These are phyloP conservation scores for Citrullus amarus DNA, from an alignment of 306 rosid genomes.

Conservation along the genomic window DNA sequence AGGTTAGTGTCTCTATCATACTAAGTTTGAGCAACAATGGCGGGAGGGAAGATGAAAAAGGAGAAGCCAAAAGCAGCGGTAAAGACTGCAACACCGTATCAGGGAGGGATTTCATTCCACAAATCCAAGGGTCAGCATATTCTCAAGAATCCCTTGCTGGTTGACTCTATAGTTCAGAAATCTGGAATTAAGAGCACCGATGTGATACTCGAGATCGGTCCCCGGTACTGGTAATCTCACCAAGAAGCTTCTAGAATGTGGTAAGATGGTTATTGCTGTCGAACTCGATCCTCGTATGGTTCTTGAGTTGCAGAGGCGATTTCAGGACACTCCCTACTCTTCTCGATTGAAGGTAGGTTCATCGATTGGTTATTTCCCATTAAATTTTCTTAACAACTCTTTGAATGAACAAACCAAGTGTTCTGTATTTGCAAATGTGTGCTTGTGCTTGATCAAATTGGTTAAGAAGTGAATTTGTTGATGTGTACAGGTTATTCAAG, in stretches of 20 bases:
- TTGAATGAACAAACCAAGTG: too few relatives aligned
- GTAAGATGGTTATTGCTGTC: conserved; percentile 67
- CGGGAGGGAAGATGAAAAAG: conserved; percentile 41
- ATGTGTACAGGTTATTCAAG: too few relatives aligned
- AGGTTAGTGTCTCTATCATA: too few relatives aligned
- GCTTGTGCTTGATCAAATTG: neutral
- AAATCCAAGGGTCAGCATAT: conserved; percentile 55
- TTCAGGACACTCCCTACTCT: conserved; percentile 63
- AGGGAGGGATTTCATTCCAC: conserved; percentile 47
- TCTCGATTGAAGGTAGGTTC: conserved; percentile 45
- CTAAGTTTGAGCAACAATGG: conserved; percentile 17
- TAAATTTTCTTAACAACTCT: too few relatives aligned
- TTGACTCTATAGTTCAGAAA: conserved; percentile 39
- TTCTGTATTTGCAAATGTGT: too few relatives aligned
- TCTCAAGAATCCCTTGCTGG: conserved; percentile 37
- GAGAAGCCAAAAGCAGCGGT: conserved; percentile 26
- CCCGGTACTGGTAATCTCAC: conserved; percentile 58
- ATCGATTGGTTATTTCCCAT: too few relatives aligned
- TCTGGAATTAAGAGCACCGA: conserved; percentile 45
- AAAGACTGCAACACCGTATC: conserved; percentile 25
- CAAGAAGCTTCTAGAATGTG: conserved; percentile 50
- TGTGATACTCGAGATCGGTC: conserved; percentile 45
- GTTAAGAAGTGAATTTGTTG: too few relatives aligned
- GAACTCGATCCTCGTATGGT: conserved; percentile 94
- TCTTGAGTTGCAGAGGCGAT: conserved; percentile 65